Evolutionary conservation across 176 grass and related monocot genomes (phyloP), one percentile per base, ranked within the genome.

Genomic region (Pharus latifolius): DNA sequence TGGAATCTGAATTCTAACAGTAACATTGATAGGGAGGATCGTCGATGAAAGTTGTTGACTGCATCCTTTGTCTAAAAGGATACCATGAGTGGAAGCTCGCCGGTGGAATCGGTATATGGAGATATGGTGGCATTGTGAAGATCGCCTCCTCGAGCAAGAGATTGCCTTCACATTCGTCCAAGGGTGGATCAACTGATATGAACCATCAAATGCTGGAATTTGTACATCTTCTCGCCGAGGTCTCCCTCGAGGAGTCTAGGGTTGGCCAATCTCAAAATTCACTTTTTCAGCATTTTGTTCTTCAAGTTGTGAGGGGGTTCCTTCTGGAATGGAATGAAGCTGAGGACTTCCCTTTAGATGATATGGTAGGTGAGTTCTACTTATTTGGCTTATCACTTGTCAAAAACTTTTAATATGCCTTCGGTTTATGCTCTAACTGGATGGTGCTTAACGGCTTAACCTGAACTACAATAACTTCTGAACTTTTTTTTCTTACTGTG

Each of bases 41-140:
- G n/a, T 90, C 91, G 4, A 65, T 84, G 63, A 96, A 96, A 80
- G 87, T 96, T n/a, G 91, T 96, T 0, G 87, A 96, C 79, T 96
- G 91, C 63, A 90, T 96, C 56, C 86, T 96, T 29, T 96, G 91
- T 49, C 87, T 96, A 62, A 90, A 90, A 70, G 91, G 43, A 34
- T 96, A 96, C 53, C 77, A 96, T 22, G 83, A 90, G 65, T 96
- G 91, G 91, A 96, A 87, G 57, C 69, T 86, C 62, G 88, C 87
- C 13, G 91, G 91, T 62, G 87, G 91, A 23, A 66, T 96, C 49
- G 91, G 91, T 23, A 83, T 89, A 41, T 96, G 91, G 91, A 85
- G 91, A 30, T 96, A 96, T 63, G 91, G 87, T 37, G 83, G 76
- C 32, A 87, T 87, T 34, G 91, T 96, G 1, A 96, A 96, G 60